Base-by-base conservation (phyloP, 352 stramenopile species). In the Phytophthora vignae region DNA sequence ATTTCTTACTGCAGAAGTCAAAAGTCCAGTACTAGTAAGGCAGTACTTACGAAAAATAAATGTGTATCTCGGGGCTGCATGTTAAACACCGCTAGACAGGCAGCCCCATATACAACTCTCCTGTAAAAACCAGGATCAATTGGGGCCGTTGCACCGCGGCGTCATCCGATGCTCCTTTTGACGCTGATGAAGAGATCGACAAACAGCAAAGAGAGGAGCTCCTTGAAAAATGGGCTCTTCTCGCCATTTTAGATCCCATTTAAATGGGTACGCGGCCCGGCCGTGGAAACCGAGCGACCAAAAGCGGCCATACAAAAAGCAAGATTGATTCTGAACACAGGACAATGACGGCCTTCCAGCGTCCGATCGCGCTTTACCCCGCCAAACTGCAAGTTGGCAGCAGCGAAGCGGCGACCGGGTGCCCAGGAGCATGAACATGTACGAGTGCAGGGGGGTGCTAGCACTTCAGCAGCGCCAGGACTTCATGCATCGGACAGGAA, bases 321-420 rank as follows among this genome's bases (percentile, higher is more conserved):
- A 60, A 55, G 8, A 49, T 60, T 12, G 22, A 49, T 69, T 69
- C 62, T 64, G 58, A 64, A 64, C 58, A 9, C 19, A 64, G 55
- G 44, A 9, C 19, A 53, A 14, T 40, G 33, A 2, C 57, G 42
- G 48, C 53, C 57, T 69, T 69, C 63, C 58, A 69, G 63, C 63
- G 63, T 69, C 63, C 17, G 9, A 57, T 69, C 63, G 54, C 17
- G 54, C 12, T 44, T 38, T 58, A 54, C 12, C 21, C 17, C 38
- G 53, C n/a, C 38, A 44, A 15, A 58, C 54, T 62, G 36, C 55
- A 58, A 55, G 44, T 49, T 63, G 54, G 31, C 19, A 4, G 55
- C 42, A 55, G 29, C 54, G 36, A 55, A 50, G 38, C 61, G 40
- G 40, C 40, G 40, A 48, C 12, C 33, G 8, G 9, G 33, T 2